Evolutionary conservation across 2,329 filamentous ascomycete genomes (phyloP).

Genomic region (Capronia epimyces): DNA sequence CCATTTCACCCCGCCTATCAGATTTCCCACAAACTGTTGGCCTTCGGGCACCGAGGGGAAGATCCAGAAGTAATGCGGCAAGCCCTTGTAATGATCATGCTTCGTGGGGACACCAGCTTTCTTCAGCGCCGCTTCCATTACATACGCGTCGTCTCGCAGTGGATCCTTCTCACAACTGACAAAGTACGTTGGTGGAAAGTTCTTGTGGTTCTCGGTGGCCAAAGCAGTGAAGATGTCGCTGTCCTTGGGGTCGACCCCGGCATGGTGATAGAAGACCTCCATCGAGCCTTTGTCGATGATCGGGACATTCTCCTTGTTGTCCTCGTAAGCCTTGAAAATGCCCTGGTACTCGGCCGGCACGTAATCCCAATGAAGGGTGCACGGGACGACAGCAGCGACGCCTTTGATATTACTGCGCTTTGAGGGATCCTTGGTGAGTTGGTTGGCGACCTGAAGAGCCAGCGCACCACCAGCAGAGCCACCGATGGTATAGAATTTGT

Average conservation of each 20-base stretch:
- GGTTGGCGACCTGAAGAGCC: conserved; percentile 36
- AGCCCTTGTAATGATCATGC: conserved; percentile 24
- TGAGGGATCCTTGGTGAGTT: conserved; percentile 35
- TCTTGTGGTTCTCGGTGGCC: conserved; percentile 26
- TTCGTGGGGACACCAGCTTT: conserved; percentile 26
- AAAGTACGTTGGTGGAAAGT: conserved; percentile 27
- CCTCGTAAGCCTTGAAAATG: conserved; percentile 35
- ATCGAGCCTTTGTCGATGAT: conserved; percentile 31
- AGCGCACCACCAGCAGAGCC: conserved; percentile 39
- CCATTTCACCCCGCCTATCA: conserved; percentile 25
- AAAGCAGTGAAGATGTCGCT: conserved; percentile 22
- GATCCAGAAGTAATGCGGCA: conserved; percentile 29
- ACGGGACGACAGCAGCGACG: conserved; percentile 36
- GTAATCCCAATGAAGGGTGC: conserved; percentile 35
- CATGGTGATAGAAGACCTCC: conserved; percentile 21
- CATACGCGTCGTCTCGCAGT: conserved; percentile 25
- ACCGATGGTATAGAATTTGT: conserved; percentile 36
- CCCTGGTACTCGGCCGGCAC: conserved; percentile 35
- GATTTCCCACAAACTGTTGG: conserved; percentile 22
- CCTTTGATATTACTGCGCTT: conserved; percentile 35
- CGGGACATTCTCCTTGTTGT: conserved; percentile 37
- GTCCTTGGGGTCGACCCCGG: conserved; percentile 21
- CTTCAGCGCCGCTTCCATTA: conserved; percentile 27
- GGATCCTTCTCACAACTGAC: conserved; percentile 27
- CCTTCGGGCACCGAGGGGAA: conserved; percentile 26